Conservation (phyloP, 1,284 basidiomycete genomes). For the Ceratobasidium sp. region DNA sequence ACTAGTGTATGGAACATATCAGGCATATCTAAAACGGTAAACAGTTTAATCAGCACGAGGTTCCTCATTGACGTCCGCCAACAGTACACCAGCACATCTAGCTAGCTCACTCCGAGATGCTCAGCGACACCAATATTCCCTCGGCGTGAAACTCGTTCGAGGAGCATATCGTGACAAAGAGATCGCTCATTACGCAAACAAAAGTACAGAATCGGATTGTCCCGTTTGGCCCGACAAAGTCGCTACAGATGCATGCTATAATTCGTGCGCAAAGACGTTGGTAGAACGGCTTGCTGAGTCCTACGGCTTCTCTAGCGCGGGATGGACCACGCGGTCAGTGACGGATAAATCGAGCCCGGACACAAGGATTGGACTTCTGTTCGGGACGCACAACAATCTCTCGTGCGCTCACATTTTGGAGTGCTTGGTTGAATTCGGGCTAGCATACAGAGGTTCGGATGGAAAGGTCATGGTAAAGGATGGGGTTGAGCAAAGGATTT, state of each 20-base stretch:
- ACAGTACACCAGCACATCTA: conserved; percentile 78
- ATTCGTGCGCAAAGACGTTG: conserved; percentile 75
- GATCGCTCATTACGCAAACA: conserved; percentile 32
- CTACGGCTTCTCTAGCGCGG: conserved; percentile 46
- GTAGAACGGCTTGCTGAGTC: conserved; percentile 69
- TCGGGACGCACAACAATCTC: conserved; percentile 35
- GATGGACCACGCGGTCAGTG: not conserved
- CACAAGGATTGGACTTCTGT: conserved; percentile 20
- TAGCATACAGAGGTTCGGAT: conserved; percentile 12
- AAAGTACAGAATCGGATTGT: conserved; percentile 55
- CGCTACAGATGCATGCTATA: conserved; percentile 87
- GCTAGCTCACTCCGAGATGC: conserved; percentile 77
- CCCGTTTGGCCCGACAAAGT: conserved; percentile 78
- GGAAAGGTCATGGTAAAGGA: conserved; percentile 1
- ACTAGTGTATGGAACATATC: conserved; percentile 84
- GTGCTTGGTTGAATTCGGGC: conserved; percentile 24
- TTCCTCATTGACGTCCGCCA: conserved; percentile 19
- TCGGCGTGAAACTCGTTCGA: conserved; percentile 95
- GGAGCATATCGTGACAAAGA: conserved; percentile 94
- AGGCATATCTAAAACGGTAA: conserved; percentile 85
- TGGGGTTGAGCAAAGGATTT: conserved; percentile 31
- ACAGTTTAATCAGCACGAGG: conserved; percentile 43
- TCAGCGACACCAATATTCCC: conserved; percentile 75
- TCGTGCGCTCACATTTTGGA: conserved; percentile 36
- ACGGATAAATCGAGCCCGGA: not conserved